Evolutionary conservation across 495 filamentous ascomycete species (phyloP).

Genomic region (Jackrogersella multiformis): DNA sequence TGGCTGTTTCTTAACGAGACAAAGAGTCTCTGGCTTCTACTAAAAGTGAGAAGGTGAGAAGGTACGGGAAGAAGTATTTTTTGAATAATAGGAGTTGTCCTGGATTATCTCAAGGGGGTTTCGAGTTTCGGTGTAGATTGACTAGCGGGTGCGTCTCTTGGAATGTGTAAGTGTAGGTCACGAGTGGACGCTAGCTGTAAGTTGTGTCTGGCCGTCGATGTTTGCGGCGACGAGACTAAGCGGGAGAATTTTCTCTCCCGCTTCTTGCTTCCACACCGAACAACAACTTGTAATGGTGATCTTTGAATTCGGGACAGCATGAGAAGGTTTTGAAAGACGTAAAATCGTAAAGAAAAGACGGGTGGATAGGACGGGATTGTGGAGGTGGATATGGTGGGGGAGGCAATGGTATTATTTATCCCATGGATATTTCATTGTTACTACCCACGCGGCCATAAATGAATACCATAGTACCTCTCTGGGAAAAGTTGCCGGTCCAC

Average conservation of each 20-base stretch:
- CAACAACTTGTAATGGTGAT: conserved; percentile 33
- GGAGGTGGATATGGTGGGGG: conserved; percentile 42
- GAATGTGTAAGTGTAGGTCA: conserved; percentile 34
- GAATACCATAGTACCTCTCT: conserved; percentile 36
- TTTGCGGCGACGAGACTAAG: conserved; percentile 32
- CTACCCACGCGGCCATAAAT: conserved; percentile 32
- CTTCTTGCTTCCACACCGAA: conserved; percentile 36
- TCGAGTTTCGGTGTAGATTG: conserved; percentile 23
- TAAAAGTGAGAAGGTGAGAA: neutral
- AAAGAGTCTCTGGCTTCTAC: neutral
- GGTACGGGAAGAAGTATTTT: neutral
- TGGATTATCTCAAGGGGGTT: conserved; percentile 8
- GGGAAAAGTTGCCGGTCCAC: conserved; percentile 41
- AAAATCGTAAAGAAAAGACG: conserved; percentile 1
- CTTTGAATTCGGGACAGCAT: conserved; percentile 33
- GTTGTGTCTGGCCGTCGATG: conserved; percentile 23
- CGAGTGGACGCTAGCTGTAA: conserved; percentile 26
- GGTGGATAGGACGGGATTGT: conserved; percentile 39
- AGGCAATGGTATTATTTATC: conserved; percentile 37
- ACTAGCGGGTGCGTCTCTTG: conserved; percentile 4
- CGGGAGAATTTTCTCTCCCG: conserved; percentile 31
- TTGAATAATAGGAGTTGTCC: conserved; percentile 3
- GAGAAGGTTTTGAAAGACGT: conserved; percentile 29
- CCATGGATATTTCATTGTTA: conserved; percentile 28
- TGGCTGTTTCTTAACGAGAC: conserved; percentile 10